These are phyloP conservation scores for Aspergillus biplanus DNA, from an alignment of 495 filamentous ascomycete species.

Conservation along the genomic window DNA sequence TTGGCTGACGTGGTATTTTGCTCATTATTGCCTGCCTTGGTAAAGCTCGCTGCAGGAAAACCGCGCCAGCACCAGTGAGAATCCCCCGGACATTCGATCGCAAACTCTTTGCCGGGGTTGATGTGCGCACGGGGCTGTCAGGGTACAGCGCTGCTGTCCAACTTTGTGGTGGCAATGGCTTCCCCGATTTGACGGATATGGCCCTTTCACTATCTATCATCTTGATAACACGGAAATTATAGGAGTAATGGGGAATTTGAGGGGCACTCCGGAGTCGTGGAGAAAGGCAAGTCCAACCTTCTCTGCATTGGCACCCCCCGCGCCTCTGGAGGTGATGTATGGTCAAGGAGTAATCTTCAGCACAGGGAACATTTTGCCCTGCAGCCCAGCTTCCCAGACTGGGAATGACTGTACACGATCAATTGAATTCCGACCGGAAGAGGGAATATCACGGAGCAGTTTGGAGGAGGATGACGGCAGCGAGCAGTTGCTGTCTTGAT, in stretches of 20 bases:
- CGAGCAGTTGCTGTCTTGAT: not conserved
- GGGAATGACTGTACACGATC: too few species aligned
- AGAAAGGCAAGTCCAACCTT: not conserved
- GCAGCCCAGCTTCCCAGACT: too few species aligned
- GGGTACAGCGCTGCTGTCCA: slow-evolving; percentile 29
- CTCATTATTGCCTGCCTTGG: slow-evolving; percentile 17
- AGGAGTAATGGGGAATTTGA: not conserved
- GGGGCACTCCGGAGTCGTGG: not conserved
- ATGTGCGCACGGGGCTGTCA: slow-evolving; percentile 37
- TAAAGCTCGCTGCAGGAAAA: slow-evolving; percentile 21
- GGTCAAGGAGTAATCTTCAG: slow-evolving; percentile 3
- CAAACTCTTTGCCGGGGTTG: slow-evolving; percentile 17
- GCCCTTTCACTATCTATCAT: not conserved
- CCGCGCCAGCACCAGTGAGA: slow-evolving; percentile 33
- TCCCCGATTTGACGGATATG: not conserved
- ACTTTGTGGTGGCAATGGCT: not conserved
- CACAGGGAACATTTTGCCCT: not conserved
- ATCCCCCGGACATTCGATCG: slow-evolving; percentile 43
- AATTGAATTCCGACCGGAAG: too few species aligned
- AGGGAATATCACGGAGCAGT: not conserved
- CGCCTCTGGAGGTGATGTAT: not conserved
- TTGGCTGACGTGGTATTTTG: slow-evolving; percentile 40
- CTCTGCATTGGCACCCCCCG: not conserved
- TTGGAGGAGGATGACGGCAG: slow-evolving; percentile 1
- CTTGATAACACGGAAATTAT: not conserved